Conservation (phyloP, 1,139 yeast species). For the Suhomyces bokatorum region DNA sequence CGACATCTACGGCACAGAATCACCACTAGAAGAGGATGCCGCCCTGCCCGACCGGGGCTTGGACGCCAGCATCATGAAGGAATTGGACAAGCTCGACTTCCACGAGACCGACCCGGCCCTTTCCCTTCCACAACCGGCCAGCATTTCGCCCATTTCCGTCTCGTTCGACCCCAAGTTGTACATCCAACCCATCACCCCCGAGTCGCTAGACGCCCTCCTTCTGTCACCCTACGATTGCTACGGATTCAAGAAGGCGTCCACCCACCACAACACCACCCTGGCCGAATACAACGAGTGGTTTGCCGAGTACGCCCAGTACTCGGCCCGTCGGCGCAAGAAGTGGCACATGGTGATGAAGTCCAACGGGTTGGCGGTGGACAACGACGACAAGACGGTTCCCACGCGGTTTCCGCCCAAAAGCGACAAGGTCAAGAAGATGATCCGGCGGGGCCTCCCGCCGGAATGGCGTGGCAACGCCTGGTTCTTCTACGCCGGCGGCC, state of each 20-base stretch:
- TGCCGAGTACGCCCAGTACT: conserved; percentile 60
- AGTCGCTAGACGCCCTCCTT: conserved; percentile 16
- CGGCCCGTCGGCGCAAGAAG: conserved; percentile 63
- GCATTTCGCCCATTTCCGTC: conserved; percentile 2
- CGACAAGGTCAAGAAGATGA: conserved; percentile 77
- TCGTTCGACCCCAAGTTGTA: conserved; percentile 4
- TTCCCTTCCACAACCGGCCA: background rate
- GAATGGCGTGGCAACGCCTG: conserved; percentile 98
- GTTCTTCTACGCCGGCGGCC: conserved; percentile 96
- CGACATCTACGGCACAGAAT: conserved; percentile 24
- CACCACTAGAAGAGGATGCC: conserved; percentile 16
- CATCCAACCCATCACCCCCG: conserved; percentile 8
- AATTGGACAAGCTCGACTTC: conserved; percentile 10
- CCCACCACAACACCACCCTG: conserved; percentile 44
- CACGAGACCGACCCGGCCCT: conserved; percentile 1
- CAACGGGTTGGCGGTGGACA: conserved; percentile 59
- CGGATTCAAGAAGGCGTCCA: conserved; percentile 74
- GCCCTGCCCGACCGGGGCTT: conserved; percentile 4
- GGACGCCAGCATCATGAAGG: conserved; percentile 9
- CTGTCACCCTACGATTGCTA: conserved; percentile 64
- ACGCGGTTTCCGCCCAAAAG: conserved; percentile 78
- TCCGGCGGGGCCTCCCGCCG: conserved; percentile 91
- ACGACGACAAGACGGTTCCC: conserved; percentile 30
- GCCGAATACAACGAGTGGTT: conserved; percentile 78
- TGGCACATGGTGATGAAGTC: conserved; percentile 70